Conservation (phyloP, 164 flowering plant genomes). For the Stephania yunnanensis region DNA sequence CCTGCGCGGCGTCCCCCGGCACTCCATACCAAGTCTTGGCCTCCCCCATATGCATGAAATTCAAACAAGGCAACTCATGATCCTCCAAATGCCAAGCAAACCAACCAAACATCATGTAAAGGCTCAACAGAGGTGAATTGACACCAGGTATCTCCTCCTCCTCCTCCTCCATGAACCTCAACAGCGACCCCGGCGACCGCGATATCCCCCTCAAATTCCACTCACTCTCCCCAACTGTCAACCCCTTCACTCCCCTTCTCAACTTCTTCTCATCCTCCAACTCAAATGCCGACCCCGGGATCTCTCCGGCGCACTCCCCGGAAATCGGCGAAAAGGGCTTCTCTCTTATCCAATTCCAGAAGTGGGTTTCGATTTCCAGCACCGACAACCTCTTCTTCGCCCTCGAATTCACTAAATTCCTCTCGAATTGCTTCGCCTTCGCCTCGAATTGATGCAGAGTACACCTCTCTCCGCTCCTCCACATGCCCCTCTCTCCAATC, state of each 20-base stretch:
- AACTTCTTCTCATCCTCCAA: constrained; percentile 24
- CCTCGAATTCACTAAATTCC: constrained; percentile 35
- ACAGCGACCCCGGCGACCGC: constrained; percentile 68
- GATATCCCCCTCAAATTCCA: constrained; percentile 96
- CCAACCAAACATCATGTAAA: constrained; percentile 97
- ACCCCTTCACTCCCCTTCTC: constrained; percentile 32
- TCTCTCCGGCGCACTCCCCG: constrained; percentile 94
- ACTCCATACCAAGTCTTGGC: constrained; percentile 99
- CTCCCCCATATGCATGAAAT: constrained; percentile 88
- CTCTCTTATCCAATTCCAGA: constrained; percentile 72
- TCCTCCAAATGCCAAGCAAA: constrained; percentile 99
- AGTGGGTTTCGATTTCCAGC: constrained; percentile 75
- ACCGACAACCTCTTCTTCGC: constrained; percentile 39
- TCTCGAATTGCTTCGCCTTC: constrained; percentile 79
- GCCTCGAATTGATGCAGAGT: constrained; percentile 69
- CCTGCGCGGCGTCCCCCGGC: constrained; percentile 79
- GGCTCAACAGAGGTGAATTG: constrained; percentile 89
- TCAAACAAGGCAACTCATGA: constrained; percentile 94
- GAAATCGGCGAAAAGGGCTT: constrained; percentile 69
- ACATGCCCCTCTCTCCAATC: constrained; percentile 82
- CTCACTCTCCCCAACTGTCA: constrained; percentile 60
- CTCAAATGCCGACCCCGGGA: constrained; percentile 90
- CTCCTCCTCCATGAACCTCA: constrained; percentile 97
- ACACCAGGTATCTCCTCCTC: constrained; percentile 98
- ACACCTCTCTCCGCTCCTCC: constrained; percentile 90